Conservation (phyloP, 73 alveolate genomes). For the Tetrahymena malaccensis region DNA sequence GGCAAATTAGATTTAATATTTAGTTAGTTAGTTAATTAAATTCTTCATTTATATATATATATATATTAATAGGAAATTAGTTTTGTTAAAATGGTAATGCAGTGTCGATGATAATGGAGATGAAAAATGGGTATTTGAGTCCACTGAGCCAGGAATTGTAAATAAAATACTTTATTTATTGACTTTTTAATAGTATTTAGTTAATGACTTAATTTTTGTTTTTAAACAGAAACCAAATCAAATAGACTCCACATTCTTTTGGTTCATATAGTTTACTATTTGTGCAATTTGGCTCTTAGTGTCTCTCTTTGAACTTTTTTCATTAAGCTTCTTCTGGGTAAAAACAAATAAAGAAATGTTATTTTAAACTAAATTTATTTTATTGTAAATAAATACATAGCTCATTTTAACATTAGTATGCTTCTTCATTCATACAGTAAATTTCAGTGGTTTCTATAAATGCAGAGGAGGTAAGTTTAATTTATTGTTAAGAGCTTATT, state of each 20-base stretch:
- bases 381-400: neutral
- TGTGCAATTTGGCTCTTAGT: neutral
- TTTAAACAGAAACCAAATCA: neutral
- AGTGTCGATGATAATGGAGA: neutral
- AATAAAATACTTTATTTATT: neutral
- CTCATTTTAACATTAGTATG: neutral
- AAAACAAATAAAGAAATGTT: neutral
- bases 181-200: neutral
- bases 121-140: neutral
- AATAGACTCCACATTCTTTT: neutral
- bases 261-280: neutral
- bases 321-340: neutral
- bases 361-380: neutral
- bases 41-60: no score
- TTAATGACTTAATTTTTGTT: neutral
- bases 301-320: neutral
- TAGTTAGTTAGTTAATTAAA: neutral
- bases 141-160: neutral
- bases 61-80: neutral
- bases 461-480: neutral
- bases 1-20: no score
- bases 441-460: neutral
- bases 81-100: neutral
- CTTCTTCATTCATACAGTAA: neutral
- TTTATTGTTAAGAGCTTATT: neutral